A percentile compares a stretch with the other conserved stretches of the same genome.
These are phyloP conservation scores for Xerocomellus dryophilus DNA, from an alignment of 768 basidiomycete genomes.

Conservation along the genomic window DNA sequence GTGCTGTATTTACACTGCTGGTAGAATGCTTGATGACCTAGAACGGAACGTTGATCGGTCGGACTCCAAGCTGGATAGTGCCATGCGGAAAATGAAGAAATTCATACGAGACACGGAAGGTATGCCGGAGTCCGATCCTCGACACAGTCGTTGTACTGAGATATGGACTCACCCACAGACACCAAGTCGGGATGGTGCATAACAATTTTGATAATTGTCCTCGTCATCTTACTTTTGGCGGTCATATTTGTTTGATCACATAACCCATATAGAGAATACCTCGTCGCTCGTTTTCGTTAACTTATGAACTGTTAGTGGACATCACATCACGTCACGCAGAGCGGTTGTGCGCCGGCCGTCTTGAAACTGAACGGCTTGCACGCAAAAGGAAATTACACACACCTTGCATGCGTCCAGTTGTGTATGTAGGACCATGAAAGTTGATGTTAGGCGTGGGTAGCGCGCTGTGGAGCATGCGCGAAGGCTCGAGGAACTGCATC, in stretches of 20 bases:
- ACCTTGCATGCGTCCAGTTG: not conserved
- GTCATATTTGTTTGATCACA: conserved; percentile 66
- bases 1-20: not conserved
- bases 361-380: not conserved
- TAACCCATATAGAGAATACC: conserved; percentile 8
- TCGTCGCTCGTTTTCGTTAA: conserved; percentile 7
- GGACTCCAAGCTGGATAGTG: conserved; percentile 59
- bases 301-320: conserved; percentile 13
- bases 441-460: not conserved
- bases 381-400: not conserved
- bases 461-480: not conserved
- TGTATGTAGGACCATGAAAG: not conserved
- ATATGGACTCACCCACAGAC: conserved; percentile 41
- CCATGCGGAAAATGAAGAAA: conserved; percentile 67
- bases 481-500: not conserved
- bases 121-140: conserved; percentile 12
- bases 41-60: conserved; percentile 70
- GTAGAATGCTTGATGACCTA: conserved; percentile 78
- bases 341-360: not conserved
- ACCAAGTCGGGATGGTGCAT: conserved; percentile 91
- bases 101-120: conserved; percentile 87
- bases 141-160: not conserved
- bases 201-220: conserved; percentile 74
- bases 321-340: not conserved
- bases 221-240: conserved; percentile 70